Evolutionary conservation across 2,329 filamentous ascomycete species (phyloP), one percentile per base, ranked within the genome.

Genomic region (Penicillium sp.): DNA sequence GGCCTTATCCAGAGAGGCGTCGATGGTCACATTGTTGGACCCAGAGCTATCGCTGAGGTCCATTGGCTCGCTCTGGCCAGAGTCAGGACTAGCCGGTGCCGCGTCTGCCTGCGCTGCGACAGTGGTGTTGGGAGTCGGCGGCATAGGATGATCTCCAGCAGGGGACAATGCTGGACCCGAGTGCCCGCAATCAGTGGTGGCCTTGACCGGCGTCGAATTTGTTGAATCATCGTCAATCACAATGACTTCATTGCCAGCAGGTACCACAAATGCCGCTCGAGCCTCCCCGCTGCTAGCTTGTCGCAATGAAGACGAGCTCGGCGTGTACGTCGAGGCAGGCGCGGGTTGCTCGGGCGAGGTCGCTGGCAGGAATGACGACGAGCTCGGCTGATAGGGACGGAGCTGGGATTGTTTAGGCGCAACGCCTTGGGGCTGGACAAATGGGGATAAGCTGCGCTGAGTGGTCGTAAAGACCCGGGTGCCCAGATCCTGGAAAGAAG

Each of bases 181-280:
- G 34, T n/a, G 22, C 15, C n/a, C 12, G 37, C 22, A 5, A 17
- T 39, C 7, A 10, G 5, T 22, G 4, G 50, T 15, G 15, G 15
- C 51, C 4, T 35, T 35, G n/a, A 35, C 34, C 3, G 35, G 51
- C 22, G 28, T 15, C 2, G 38, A 43, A 31, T n/a, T 10, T 8
- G 25, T 11, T 34, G 51, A 53, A 42, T 22, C 22, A 20, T 53
- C 51, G 11, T 53, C 51, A 34, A 53, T 53, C n/a, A 53, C 51
- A 20, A 53, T 53, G 8, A 53, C 51, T 34, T 53, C 51, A 15
- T 42, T 53, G n/a, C n/a, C 37, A 3, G 37, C 1, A 1, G 51
- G 38, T 2, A 53, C 51, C 25, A 35, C 14, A 28, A 17, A 34
- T 14, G 51, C 22, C 7, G 2, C 41, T 45, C 11, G 39, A 25